Conservation (phyloP, 106 monocot species). For the Platanthera guangdongensis region DNA sequence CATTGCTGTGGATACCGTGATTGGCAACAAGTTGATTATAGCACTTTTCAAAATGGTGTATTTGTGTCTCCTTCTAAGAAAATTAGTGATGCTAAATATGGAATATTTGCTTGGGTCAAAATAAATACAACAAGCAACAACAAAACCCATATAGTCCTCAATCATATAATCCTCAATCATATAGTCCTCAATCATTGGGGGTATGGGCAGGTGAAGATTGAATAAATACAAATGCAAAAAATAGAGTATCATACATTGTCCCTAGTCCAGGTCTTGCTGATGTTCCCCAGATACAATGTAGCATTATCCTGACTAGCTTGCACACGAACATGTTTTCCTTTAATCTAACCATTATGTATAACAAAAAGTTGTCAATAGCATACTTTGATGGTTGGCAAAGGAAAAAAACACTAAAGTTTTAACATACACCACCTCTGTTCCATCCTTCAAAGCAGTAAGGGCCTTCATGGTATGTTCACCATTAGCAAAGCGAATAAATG, state of each 20-base stretch:
- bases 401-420: neutral
- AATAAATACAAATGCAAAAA: neutral
- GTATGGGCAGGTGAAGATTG: too few species aligned
- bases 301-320: conserved; percentile 35
- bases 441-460: conserved; percentile 59
- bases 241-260: conserved; percentile 32
- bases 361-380: neutral
- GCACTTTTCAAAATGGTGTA: neutral
- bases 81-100: neutral
- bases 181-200: too few species aligned
- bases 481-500: conserved; percentile 44
- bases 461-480: conserved; percentile 39
- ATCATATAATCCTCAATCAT: too few species aligned
- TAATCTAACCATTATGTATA: conserved; percentile 25
- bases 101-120: neutral
- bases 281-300: conserved; percentile 61
- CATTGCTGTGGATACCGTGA: neutral
- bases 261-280: conserved; percentile 58
- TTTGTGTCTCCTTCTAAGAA: neutral
- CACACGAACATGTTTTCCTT: conserved; percentile 28
- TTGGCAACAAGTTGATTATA: neutral
- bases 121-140: too few species aligned
- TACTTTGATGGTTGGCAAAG: conserved; percentile 1
- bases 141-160: too few species aligned
- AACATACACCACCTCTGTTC: conserved; percentile 50